Evolutionary conservation across 148 eudicot species (phyloP).

Genomic region (Persicaria tinctoria): DNA sequence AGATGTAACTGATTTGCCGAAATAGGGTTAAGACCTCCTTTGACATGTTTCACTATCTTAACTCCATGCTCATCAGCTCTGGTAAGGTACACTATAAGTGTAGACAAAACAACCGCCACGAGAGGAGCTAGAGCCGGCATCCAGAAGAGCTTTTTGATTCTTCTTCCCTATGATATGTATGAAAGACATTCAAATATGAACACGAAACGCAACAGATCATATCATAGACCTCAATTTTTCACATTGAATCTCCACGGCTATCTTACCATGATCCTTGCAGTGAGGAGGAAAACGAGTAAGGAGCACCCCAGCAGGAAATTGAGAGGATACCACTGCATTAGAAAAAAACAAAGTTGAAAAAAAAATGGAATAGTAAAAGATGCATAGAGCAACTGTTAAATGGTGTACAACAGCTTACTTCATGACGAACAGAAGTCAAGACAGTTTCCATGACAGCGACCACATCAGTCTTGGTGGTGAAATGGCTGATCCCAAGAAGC

Average conservation of each 20-base stretch:
- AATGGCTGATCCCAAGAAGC: conserved; percentile 53
- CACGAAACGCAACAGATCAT: background rate
- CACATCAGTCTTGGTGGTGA: conserved; percentile 61
- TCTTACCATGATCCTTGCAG: conserved; percentile 20
- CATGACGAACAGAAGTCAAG: conserved; percentile 37
- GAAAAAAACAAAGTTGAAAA: background rate
- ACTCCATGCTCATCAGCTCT: conserved; percentile 58
- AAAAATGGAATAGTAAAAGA: background rate
- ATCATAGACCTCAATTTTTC: too few species aligned
- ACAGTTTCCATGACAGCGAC: conserved; percentile 52
- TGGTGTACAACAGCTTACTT: conserved; percentile 23
- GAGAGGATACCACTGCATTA: conserved; percentile 26
- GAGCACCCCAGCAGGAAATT: conserved; percentile 13
- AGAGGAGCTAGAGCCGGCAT: conserved; percentile 56
- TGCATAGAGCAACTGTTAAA: conserved; percentile 8
- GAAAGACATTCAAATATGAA: background rate
- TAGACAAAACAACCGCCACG: conserved; percentile 41
- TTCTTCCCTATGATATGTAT: conserved; percentile 39
- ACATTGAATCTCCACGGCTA: background rate
- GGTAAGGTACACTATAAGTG: conserved; percentile 54
- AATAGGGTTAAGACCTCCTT: conserved; percentile 55
- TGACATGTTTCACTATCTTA: conserved; percentile 57
- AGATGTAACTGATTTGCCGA: conserved; percentile 42
- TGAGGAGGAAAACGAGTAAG: conserved; percentile 13
- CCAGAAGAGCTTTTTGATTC: conserved; percentile 49